These are phyloP conservation scores for Margaritispora aquatica DNA, from an alignment of 495 filamentous ascomycete species.

Conservation along the genomic window DNA sequence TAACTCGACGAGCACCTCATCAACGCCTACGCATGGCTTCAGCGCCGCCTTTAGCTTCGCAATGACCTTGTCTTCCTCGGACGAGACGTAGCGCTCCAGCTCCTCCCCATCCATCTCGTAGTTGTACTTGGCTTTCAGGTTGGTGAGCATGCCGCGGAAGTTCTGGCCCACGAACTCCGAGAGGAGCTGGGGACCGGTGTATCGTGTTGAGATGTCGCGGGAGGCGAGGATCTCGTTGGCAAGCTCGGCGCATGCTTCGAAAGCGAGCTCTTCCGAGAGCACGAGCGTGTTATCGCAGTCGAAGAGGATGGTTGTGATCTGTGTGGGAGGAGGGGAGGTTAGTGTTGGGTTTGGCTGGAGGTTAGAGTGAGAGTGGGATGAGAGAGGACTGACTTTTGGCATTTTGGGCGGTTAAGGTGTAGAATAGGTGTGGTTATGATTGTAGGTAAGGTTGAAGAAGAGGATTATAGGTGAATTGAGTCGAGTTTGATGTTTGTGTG, in stretches of 20 bases:
- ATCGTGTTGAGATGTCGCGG: conserved; percentile 59
- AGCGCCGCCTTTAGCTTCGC: conserved; percentile 64
- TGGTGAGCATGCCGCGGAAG: conserved; percentile 86
- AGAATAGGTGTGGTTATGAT: too few relatives aligned
- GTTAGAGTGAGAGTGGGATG: not conserved
- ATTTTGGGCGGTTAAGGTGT: too few relatives aligned
- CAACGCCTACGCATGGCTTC: conserved; percentile 66
- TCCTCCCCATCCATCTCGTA: conserved; percentile 64
- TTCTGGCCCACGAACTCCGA: conserved; percentile 91
- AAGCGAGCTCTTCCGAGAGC: conserved; percentile 86
- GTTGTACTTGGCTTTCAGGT: conserved; percentile 68
- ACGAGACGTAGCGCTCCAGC: conserved; percentile 67
- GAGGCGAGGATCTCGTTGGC: conserved; percentile 82
- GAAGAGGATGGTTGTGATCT: conserved; percentile 82
- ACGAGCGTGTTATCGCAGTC: conserved; percentile 98
- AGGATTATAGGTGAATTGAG: not conserved
- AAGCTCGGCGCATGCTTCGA: conserved; percentile 89
- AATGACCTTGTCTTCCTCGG: conserved; percentile 80
- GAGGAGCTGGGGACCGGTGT: conserved; percentile 75
- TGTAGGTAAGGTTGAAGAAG: not conserved
- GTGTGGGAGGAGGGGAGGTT: conserved; percentile 13
- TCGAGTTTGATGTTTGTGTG: too few relatives aligned
- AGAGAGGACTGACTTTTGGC: conserved; percentile 14
- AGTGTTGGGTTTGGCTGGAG: not conserved
- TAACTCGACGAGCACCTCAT: conserved; percentile 60